Conservation (phyloP, 495 filamentous ascomycete genomes). For the Neurospora africana region DNA sequence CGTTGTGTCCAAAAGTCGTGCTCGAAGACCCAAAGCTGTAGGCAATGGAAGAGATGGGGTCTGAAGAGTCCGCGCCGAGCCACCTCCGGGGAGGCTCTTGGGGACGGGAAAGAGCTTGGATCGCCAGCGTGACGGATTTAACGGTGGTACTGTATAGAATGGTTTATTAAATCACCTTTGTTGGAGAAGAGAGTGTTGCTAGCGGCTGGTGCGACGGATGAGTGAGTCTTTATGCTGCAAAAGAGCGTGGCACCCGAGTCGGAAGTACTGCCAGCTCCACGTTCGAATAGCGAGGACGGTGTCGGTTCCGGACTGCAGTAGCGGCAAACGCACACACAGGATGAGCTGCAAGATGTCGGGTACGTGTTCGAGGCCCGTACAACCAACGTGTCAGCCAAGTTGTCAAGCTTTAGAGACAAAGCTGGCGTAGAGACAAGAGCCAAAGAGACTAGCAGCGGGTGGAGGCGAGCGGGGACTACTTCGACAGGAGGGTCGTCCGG, state of each 20-base stretch:
- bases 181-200: not conserved
- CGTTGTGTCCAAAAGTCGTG: slow-evolving; percentile 15
- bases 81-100: slow-evolving; percentile 18
- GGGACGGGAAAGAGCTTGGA: slow-evolving; percentile 18
- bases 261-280: slow-evolving; percentile 3
- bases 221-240: slow-evolving; percentile 5
- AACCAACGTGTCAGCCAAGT: slow-evolving; percentile 8
- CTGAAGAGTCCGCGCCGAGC: slow-evolving; percentile 10
- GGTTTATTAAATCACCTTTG: slow-evolving; percentile 1
- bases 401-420: not conserved
- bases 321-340: not conserved
- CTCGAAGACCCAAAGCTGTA: slow-evolving; percentile 9
- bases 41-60: slow-evolving; percentile 9
- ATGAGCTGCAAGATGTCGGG: slow-evolving; percentile 7
- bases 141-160: not conserved
- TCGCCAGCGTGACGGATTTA: slow-evolving; percentile 21
- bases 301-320: not conserved
- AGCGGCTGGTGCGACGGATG: not conserved
- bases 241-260: slow-evolving; percentile 3
- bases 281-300: slow-evolving; percentile 3
- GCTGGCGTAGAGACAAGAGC: not conserved
- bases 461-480: slow-evolving; percentile 2
- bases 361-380: slow-evolving; percentile 13
- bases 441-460: slow-evolving; percentile 10
- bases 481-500: slow-evolving; percentile 10